Conservation (phyloP, 768 basidiomycete genomes). For the Amanita pallidorosea region DNA sequence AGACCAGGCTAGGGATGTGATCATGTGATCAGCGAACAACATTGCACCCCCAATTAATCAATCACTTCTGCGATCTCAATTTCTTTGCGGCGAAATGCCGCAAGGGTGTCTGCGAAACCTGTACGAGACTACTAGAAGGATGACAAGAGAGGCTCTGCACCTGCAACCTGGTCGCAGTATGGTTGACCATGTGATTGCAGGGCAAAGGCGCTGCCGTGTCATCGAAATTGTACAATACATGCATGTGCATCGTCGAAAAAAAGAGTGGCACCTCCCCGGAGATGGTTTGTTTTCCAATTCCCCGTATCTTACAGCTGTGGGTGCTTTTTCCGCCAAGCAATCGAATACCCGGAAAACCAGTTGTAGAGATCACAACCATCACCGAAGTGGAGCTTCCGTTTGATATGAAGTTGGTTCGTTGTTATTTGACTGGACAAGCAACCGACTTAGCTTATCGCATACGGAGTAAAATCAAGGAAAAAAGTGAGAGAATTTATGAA, state of each 20-base stretch:
- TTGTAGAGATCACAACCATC: conserved; percentile 60
- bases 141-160: conserved; percentile 24
- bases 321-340: conserved; percentile 14
- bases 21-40: neutral
- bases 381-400: conserved; percentile 41
- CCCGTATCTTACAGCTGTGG: conserved; percentile 66
- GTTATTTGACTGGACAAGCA: neutral
- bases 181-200: neutral
- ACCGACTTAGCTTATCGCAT: neutral
- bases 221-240: conserved; percentile 67
- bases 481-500: conserved; percentile 1
- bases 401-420: conserved; percentile 24
- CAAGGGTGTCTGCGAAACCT: conserved; percentile 63
- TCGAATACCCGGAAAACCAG: conserved; percentile 45
- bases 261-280: conserved; percentile 12
- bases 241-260: conserved; percentile 38
- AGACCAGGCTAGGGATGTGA: conserved; percentile 60
- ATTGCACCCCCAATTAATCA: conserved; percentile 4
- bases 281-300: conserved; percentile 61
- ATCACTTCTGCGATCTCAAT: conserved; percentile 95
- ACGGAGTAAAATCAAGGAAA: neutral
- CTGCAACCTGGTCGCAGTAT: conserved; percentile 47
- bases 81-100: conserved; percentile 99
- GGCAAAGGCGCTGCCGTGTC: conserved; percentile 34
- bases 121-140: conserved; percentile 7